Evolutionary conservation across 2,329 filamentous ascomycete species (phyloP).

Genomic region (Colletotrichum zoysiae): DNA sequence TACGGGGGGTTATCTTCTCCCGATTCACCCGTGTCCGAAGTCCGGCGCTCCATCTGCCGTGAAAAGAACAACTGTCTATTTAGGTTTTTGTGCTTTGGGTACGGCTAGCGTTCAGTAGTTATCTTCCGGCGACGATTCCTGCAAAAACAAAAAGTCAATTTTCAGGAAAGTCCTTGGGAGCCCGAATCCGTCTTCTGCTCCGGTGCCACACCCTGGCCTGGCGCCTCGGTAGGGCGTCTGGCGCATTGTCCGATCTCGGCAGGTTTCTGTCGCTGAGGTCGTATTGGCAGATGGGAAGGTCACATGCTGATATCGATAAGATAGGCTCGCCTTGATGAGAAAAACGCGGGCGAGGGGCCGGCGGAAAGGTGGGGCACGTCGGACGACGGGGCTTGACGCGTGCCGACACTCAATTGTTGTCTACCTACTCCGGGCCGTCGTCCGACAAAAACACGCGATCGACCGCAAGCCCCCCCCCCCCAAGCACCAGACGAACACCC

Average conservation of each 20-base stretch:
- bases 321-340: not conserved
- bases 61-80: not conserved
- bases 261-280: conserved; percentile 6
- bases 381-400: conserved; percentile 12
- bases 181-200: not conserved
- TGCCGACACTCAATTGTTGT: not conserved
- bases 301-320: conserved; percentile 15
- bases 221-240: not conserved
- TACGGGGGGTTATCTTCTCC: not conserved
- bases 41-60: not conserved
- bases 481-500: not conserved
- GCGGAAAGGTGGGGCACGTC: conserved; percentile 6
- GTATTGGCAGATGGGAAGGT: not conserved
- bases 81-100: no score
- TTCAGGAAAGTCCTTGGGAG: conserved; percentile 1
- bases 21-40: not conserved
- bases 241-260: conserved; percentile 32
- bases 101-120: not conserved
- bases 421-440: not conserved
- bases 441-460: not conserved
- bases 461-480: not conserved
- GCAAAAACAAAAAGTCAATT: not conserved
- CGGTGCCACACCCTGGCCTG: conserved; percentile 4
- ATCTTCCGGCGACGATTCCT: not conserved
- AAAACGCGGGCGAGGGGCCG: not conserved